Evolutionary conservation across 768 basidiomycete genomes (phyloP).

Genomic region (Infundibulicybe gibba): DNA sequence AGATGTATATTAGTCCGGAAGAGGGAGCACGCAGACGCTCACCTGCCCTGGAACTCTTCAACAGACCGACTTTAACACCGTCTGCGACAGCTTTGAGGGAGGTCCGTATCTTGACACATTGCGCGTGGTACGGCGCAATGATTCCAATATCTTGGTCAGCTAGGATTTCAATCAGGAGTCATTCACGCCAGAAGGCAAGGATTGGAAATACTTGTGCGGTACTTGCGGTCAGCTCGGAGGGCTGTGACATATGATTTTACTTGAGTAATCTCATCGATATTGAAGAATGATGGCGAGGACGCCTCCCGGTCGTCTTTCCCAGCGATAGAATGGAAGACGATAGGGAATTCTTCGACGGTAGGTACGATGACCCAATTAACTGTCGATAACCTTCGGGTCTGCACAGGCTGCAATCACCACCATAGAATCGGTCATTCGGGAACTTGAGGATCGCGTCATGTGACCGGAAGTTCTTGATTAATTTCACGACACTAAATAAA

Average conservation of each 20-base stretch:
- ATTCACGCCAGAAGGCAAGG: background rate
- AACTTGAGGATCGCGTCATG: constrained; percentile 52
- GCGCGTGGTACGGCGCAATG: constrained; percentile 62
- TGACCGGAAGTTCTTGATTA: constrained; percentile 57
- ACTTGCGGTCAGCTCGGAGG: constrained; percentile 30
- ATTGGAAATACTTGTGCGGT: constrained; percentile 32
- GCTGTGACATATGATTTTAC: constrained; percentile 44
- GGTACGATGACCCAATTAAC: constrained; percentile 31
- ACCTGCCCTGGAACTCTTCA: constrained; percentile 64
- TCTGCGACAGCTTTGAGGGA: constrained; percentile 29
- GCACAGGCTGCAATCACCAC: constrained; percentile 45
- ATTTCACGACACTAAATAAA: constrained; percentile 46
- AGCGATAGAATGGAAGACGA: constrained; percentile 52
- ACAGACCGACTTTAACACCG: constrained; percentile 57
- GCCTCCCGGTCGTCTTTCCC: constrained; percentile 55
- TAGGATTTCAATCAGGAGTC: constrained; percentile 6
- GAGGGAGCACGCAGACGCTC: constrained; percentile 1
- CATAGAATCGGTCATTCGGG: constrained; percentile 57
- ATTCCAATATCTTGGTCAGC: constrained; percentile 48
- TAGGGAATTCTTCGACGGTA: constrained; percentile 45
- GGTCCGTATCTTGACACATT: constrained; percentile 44
- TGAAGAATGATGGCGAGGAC: constrained; percentile 63
- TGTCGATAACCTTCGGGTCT: constrained; percentile 34
- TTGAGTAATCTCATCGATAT: constrained; percentile 47
- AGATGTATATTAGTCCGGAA: constrained; percentile 1